Conservation (phyloP, 371 early-diverging fungal genomes). For the Gilbertella persicaria region DNA sequence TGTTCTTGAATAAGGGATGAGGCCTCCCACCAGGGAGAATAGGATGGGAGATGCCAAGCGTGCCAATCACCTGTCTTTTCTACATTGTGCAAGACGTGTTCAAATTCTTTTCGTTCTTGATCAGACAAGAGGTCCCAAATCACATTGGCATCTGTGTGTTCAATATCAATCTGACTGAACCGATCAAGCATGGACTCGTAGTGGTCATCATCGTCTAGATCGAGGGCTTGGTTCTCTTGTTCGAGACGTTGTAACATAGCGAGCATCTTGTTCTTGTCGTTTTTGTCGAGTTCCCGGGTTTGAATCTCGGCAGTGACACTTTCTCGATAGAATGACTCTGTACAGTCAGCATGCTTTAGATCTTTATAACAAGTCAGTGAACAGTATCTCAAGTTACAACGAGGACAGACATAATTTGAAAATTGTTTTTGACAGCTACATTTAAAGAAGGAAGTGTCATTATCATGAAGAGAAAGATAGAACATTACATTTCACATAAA, state of each 20-base stretch:
- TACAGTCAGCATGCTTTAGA: conserved; percentile 53
- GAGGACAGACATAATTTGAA: conserved; percentile 69
- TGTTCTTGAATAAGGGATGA: conserved; percentile 8
- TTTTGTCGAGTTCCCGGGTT: conserved; percentile 37
- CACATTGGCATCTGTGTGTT: conserved; percentile 47
- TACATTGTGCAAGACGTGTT: conserved; percentile 17
- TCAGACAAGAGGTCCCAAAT: conserved; percentile 58
- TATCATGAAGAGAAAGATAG: not conserved
- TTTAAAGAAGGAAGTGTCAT: not conserved
- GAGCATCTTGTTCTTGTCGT: conserved; percentile 55
- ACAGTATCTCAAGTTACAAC: conserved; percentile 72
- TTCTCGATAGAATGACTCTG: conserved; percentile 68
- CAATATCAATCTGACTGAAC: conserved; percentile 54
- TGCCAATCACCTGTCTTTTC: conserved; percentile 6
- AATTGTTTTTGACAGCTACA: conserved; percentile 56
- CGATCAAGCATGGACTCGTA: conserved; percentile 48
- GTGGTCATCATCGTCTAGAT: conserved; percentile 41
- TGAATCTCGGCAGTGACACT: conserved; percentile 63
- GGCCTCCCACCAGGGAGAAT: conserved; percentile 45
- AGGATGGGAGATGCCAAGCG: conserved; percentile 19
- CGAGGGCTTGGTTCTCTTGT: conserved; percentile 32
- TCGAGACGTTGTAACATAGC: conserved; percentile 58
- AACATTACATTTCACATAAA: conserved; percentile 28
- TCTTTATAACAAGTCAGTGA: conserved; percentile 69
- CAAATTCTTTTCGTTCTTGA: conserved; percentile 58